Evolutionary conservation across 225 moss, liverwort and hornwort species (phyloP).

Genomic region (Pseudoscleropodium purum): DNA sequence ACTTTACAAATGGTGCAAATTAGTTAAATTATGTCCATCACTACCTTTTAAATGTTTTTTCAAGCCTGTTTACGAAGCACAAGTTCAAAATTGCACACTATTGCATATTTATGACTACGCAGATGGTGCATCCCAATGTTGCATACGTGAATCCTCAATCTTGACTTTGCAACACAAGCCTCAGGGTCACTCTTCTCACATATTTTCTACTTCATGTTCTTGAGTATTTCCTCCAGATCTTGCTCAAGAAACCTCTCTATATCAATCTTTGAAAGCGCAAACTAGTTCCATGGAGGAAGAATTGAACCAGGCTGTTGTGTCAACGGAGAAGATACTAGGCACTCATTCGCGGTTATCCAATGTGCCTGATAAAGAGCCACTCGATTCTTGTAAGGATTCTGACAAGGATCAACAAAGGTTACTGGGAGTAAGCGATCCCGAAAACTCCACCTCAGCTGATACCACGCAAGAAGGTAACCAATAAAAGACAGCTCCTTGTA

Average conservation of each 20-base stretch:
- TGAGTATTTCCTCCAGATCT: neutral
- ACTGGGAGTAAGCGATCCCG: too few species aligned
- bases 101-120: neutral
- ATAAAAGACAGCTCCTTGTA: neutral
- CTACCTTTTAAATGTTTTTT: neutral
- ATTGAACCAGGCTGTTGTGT: neutral
- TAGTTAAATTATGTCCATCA: neutral
- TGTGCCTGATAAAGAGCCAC: neutral
- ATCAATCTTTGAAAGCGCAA: conserved; percentile 17
- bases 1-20: neutral
- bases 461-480: neutral
- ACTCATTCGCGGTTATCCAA: neutral
- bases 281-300: conserved; percentile 2
- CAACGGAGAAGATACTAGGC: neutral
- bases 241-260: neutral
- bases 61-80: neutral
- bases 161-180: neutral
- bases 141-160: neutral
- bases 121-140: neutral
- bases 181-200: neutral
- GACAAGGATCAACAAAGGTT: neutral
- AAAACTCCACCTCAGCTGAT: neutral
- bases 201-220: neutral
- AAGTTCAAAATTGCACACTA: neutral
- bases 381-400: neutral